A percentile compares a stretch with the other conserved stretches of the same genome.
These are phyloP conservation scores for Podaxis sp. DNA, from an alignment of 768 basidiomycete genomes.

Conservation along the genomic window DNA sequence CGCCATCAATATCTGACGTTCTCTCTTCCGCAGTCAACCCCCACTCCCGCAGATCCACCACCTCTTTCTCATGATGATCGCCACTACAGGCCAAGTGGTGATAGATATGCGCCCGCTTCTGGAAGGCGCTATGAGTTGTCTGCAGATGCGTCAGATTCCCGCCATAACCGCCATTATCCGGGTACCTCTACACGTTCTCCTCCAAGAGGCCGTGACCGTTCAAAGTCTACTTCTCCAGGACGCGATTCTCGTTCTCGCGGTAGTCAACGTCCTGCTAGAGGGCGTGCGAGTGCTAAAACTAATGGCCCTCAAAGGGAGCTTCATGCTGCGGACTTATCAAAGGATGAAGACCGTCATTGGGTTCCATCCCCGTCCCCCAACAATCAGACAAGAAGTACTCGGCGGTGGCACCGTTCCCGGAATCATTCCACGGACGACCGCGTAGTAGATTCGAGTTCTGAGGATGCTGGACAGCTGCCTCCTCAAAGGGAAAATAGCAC, in stretches of 20 bases:
- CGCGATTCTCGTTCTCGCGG: slow-evolving; percentile 23
- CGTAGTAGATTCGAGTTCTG: background rate
- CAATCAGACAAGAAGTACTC: slow-evolving; percentile 22
- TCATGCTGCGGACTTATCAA: slow-evolving; percentile 22
- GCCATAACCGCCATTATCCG: slow-evolving; percentile 18
- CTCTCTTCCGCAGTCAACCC: slow-evolving; percentile 28
- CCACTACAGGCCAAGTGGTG: slow-evolving; percentile 58
- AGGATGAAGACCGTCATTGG: slow-evolving; percentile 27
- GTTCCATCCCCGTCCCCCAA: slow-evolving; percentile 22
- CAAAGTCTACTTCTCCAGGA: slow-evolving; percentile 26
- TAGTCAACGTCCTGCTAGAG: slow-evolving; percentile 25
- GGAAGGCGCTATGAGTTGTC: slow-evolving; percentile 18
- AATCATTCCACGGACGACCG: background rate
- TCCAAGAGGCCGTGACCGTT: slow-evolving; percentile 26
- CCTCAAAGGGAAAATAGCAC: background rate
- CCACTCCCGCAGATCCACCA: slow-evolving; percentile 18
- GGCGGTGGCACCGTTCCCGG: slow-evolving; percentile 15
- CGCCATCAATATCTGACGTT: slow-evolving; percentile 31
- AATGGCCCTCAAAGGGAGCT: slow-evolving; percentile 28
- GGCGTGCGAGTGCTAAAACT: slow-evolving; percentile 28
- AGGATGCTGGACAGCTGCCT: slow-evolving; percentile 7
- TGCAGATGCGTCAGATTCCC: slow-evolving; percentile 19
- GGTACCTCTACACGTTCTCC: slow-evolving; percentile 28
- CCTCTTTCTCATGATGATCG: slow-evolving; percentile 58
- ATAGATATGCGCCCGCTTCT: slow-evolving; percentile 19